Conservation (phyloP, 352 stramenopile species). For the Phytophthora sp. region DNA sequence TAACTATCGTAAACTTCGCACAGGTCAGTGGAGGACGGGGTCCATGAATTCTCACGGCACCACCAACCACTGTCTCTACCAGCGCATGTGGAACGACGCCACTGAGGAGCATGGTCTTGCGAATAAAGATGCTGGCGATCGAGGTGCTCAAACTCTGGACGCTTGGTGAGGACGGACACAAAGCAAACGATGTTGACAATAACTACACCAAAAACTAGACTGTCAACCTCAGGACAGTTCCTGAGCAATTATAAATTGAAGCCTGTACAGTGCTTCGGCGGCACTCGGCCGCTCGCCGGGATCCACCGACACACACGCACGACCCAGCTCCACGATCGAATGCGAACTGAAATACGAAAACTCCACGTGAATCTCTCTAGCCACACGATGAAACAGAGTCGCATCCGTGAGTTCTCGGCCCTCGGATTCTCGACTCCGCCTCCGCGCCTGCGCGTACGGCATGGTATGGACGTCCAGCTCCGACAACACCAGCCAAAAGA, state of each 20-base stretch:
- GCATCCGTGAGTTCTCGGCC: conserved; percentile 5
- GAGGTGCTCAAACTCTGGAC: no score
- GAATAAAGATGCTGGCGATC: no score
- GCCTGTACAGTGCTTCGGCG: background rate
- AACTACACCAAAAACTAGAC: no score
- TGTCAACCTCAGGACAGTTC: background rate
- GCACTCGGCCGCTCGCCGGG: conserved; percentile 1
- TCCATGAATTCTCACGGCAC: no score
- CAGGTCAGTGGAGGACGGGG: no score
- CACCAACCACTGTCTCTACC: no score
- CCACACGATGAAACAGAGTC: conserved; percentile 6
- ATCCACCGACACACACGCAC: conserved; percentile 8
- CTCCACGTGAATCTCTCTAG: conserved; percentile 3
- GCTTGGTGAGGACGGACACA: no score
- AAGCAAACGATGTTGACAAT: no score
- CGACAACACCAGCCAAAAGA: conserved; percentile 24
- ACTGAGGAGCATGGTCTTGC: no score
- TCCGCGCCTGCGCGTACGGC: background rate
- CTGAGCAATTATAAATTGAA: background rate
- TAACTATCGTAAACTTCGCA: no score
- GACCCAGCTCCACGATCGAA: conserved; percentile 2
- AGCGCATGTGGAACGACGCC: no score
- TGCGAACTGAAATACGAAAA: background rate
- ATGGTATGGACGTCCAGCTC: conserved; percentile 16
- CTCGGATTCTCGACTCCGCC: background rate